Evolutionary conservation across 352 stramenopile species (phyloP), one percentile per base, ranked within the genome.

Genomic region (Phytophthora vignae): DNA sequence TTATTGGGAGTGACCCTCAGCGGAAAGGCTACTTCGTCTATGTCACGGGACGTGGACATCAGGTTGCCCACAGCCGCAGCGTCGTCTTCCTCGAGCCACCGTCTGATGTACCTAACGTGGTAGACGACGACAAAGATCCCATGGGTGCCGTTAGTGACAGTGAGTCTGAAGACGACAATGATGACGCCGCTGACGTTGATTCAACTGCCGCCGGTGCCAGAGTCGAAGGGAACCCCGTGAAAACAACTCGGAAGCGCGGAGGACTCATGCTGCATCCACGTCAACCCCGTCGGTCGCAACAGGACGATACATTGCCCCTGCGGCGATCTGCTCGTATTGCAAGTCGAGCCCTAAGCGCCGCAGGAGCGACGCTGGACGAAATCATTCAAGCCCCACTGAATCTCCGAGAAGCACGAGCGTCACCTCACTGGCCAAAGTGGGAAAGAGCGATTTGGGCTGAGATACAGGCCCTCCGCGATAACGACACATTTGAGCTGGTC

Each of bases 401-500:
- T 25, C 25, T 73, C 2, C 14, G 38, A 22, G 59, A 60, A 42
- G 54, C 58, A 2, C 11, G 10, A 10, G 8, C 15, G 3, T 69
- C 53, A 0, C 63, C 55, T 0, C 10, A 70, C 0, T 58, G 60
- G 48, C 14, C 21, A 1, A 9, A 11, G 1, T 69, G 60, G 60
- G 60, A 65, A 21, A 38, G 22, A 1, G 60, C 60, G 7, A 58
- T 74, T 14, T 19, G 11, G 2, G 44, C 61, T 0, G 55, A 62
- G 11, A 62, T 66, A 11, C 4, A 40, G 25, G 60, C 60, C 3
- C 15, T 74, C 0, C 17, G 33, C 0, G 46, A 21, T 2, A 70
- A 66, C 14, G 60, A 74, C 1, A 70, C 55, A 0, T 70, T 69
- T 11, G 60, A 66, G 1, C 0, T 62, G 1, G 60, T 71, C 4